These are phyloP conservation scores for Backusella luteola DNA, from an alignment of 192 early-diverging fungal species.

Conservation along the genomic window DNA sequence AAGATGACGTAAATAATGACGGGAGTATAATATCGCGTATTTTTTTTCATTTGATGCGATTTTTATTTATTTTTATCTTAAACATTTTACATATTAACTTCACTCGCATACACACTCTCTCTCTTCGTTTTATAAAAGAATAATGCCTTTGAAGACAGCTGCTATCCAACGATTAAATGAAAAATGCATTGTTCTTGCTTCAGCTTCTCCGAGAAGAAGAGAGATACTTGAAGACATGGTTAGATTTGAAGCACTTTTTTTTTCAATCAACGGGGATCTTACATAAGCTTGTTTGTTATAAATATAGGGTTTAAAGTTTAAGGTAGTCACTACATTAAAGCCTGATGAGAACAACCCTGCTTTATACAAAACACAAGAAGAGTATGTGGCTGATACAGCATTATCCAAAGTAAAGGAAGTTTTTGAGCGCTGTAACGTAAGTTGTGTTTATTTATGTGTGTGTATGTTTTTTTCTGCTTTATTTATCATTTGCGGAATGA, in stretches of 20 bases:
- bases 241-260: not conserved
- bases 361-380: conserved; percentile 48
- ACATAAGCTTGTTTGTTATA: not conserved
- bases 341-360: conserved; percentile 78
- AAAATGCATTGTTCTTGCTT: conserved; percentile 14
- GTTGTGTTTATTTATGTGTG: not conserved
- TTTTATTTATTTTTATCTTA: not conserved
- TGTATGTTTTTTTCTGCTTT: not conserved
- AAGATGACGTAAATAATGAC: not conserved
- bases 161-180: not conserved
- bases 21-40: not conserved
- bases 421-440: conserved; percentile 41
- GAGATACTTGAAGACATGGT: conserved; percentile 62
- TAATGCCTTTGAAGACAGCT: not conserved
- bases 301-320: conserved; percentile 55
- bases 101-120: not conserved
- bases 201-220: conserved; percentile 73
- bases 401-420: conserved; percentile 70
- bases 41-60: not conserved
- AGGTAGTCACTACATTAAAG: conserved; percentile 69
- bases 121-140: not conserved
- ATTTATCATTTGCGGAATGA: not conserved
- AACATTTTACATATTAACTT: not conserved
- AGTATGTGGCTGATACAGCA: conserved; percentile 76
- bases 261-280: not conserved